A percentile compares a stretch with the other conserved stretches of the same genome.
phyloP scores from a whole-genome alignment of 1,284 basidiomycete genomes.

The Cystobasidiaceae sp. region DNA sequence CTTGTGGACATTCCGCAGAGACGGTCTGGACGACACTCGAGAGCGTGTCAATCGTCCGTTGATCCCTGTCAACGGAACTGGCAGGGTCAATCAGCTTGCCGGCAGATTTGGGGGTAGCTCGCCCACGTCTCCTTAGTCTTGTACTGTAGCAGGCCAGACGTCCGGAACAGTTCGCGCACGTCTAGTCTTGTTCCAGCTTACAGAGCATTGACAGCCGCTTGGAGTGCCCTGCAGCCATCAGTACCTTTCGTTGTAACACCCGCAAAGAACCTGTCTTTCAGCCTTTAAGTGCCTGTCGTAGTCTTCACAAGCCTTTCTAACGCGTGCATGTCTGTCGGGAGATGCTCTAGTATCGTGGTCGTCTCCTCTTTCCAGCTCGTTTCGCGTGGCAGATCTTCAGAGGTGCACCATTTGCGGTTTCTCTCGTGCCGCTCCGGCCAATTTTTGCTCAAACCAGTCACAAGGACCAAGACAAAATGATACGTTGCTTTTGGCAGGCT shows the following conservation, averaged over 20 bases:
- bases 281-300: too few relatives aligned
- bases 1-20: too few relatives aligned
- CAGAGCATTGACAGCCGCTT: too few relatives aligned
- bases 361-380: slow-evolving; percentile 17
- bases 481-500: slow-evolving; percentile 3
- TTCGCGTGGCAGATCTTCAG: background rate
- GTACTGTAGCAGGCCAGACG: too few relatives aligned
- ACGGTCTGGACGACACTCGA: too few relatives aligned
- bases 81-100: slow-evolving; percentile 2
- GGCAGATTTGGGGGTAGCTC: background rate
- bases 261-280: too few relatives aligned
- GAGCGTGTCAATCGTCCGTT: slow-evolving; percentile 1
- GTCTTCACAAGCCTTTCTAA: background rate
- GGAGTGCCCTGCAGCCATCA: too few relatives aligned
- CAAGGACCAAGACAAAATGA: slow-evolving; percentile 16
- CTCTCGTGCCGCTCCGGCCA: slow-evolving; percentile 29
- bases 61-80: slow-evolving; percentile 13
- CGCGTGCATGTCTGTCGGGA: background rate
- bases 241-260: too few relatives aligned
- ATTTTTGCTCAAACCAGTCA: slow-evolving; percentile 7
- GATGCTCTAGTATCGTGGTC: background rate
- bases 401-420: slow-evolving; percentile 2
- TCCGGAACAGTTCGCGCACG: too few relatives aligned
- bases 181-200: too few relatives aligned
- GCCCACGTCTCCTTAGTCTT: too few relatives aligned